Evolutionary conservation across 2,329 filamentous ascomycete species (phyloP).

Genomic region (Dactylellina cionopaga): DNA sequence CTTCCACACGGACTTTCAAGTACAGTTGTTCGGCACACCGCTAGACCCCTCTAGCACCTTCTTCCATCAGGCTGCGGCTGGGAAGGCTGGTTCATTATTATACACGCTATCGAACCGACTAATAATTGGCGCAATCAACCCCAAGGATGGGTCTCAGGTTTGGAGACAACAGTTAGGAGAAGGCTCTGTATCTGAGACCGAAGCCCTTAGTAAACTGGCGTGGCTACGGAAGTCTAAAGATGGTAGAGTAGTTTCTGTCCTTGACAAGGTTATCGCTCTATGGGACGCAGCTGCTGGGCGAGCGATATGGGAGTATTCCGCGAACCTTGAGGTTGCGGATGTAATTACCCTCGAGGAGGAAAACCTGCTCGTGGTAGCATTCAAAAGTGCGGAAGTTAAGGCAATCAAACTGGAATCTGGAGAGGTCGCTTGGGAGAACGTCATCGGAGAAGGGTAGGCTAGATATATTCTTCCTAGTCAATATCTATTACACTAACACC

Average conservation of each 20-base stretch:
- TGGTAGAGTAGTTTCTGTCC: constrained; percentile 78
- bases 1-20: constrained; percentile 90
- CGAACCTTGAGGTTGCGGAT: constrained; percentile 75
- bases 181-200: constrained; percentile 58
- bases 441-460: constrained; percentile 76
- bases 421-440: constrained; percentile 79
- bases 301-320: constrained; percentile 75
- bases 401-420: constrained; percentile 79
- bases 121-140: constrained; percentile 87
- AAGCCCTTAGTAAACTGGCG: constrained; percentile 54
- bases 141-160: constrained; percentile 81
- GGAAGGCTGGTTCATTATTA: constrained; percentile 85
- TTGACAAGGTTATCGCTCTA: constrained; percentile 75
- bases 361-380: constrained; percentile 78
- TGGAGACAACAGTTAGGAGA: constrained; percentile 83
- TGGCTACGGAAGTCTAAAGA: constrained; percentile 81
- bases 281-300: constrained; percentile 88
- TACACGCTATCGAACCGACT: constrained; percentile 89
- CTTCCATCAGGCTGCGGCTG: constrained; percentile 85
- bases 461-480: too few species aligned
- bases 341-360: constrained; percentile 73
- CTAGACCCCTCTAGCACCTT: constrained; percentile 86
- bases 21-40: constrained; percentile 79
- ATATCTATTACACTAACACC: too few species aligned
- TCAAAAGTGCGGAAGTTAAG: constrained; percentile 72